Evolutionary conservation across 164 flowering plant species (phyloP).

Genomic region (Nymphaea colorata): DNA sequence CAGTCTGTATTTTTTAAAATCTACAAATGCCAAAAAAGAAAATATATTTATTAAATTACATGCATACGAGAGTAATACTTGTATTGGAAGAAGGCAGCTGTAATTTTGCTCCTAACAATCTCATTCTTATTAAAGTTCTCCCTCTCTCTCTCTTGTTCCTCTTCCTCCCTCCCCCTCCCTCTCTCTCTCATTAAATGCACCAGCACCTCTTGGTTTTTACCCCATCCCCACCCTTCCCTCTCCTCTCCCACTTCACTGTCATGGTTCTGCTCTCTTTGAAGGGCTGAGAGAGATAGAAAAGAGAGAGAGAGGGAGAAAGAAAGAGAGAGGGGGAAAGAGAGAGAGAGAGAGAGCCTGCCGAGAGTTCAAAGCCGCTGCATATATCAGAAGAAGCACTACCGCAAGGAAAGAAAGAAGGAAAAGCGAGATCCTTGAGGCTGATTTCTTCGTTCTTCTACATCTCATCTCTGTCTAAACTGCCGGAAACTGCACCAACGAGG

Average conservation of each 20-base stretch:
- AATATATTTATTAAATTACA: too few species aligned
- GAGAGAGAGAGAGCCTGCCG: not conserved
- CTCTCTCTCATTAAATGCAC: slow-evolving; percentile 5
- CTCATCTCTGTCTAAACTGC: not conserved
- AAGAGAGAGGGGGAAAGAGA: not conserved
- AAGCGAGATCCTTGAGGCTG: not conserved
- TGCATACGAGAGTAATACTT: not conserved
- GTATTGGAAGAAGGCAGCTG: not conserved
- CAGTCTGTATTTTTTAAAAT: not conserved
- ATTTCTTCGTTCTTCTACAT: not conserved
- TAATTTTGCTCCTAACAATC: not conserved
- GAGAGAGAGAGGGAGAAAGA: not conserved
- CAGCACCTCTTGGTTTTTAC: slow-evolving; percentile 21
- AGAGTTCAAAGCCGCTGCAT: not conserved
- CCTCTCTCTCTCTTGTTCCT: not conserved
- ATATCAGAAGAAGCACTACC: too few species aligned
- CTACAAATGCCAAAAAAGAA: not conserved
- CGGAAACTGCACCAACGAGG: not conserved
- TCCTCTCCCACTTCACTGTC: not conserved
- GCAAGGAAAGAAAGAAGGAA: too few species aligned
- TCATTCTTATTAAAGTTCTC: not conserved
- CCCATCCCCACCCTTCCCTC: slow-evolving; percentile 5
- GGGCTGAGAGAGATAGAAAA: not conserved
- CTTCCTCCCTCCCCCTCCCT: not conserved
- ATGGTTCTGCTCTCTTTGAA: not conserved